Conservation (phyloP, 768 basidiomycete genomes). For the Suillus clintonianus region DNA sequence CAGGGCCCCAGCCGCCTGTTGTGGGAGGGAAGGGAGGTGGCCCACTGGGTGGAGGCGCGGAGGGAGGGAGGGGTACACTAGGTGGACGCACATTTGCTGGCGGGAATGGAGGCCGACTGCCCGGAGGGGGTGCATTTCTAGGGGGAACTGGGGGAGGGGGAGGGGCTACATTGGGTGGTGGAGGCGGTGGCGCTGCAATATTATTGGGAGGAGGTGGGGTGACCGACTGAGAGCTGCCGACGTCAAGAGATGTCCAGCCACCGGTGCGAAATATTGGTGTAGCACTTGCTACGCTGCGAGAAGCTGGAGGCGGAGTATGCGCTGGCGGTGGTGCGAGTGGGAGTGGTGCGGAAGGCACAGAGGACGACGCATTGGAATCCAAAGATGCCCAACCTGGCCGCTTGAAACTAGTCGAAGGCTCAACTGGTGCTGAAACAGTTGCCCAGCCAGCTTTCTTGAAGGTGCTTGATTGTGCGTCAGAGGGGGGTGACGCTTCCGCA, state of each 20-base stretch:
- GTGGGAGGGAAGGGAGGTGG: constrained; percentile 9
- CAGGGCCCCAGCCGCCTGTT: constrained; percentile 14
- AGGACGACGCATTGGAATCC: constrained; percentile 24
- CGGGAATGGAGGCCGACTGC: constrained; percentile 1
- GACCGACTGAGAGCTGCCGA: constrained; percentile 35
- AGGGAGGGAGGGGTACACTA: constrained; percentile 3
- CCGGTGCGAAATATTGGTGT: constrained; percentile 57
- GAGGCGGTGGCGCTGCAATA: constrained; percentile 14
- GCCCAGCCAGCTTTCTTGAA: constrained; percentile 57
- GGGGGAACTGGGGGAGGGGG: constrained; percentile 22
- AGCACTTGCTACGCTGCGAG: constrained; percentile 16
- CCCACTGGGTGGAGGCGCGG: constrained; percentile 12
- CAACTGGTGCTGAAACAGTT: constrained; percentile 25
- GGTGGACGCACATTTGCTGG: background rate
- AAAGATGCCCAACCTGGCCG: constrained; percentile 17
- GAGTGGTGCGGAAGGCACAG: constrained; percentile 20
- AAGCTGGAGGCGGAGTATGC: constrained; percentile 15
- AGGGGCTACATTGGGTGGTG: constrained; percentile 16
- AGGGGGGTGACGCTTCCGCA: constrained; percentile 14
- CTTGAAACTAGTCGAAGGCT: constrained; percentile 12
- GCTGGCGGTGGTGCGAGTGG: constrained; percentile 9
- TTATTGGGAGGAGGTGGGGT: constrained; percentile 18
- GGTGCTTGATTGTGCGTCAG: constrained; percentile 22
- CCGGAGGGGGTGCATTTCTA: constrained; percentile 14
- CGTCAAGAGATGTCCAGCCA: constrained; percentile 71